Conservation (phyloP, 2,329 filamentous ascomycete species). For the Bipolaris bicolor region DNA sequence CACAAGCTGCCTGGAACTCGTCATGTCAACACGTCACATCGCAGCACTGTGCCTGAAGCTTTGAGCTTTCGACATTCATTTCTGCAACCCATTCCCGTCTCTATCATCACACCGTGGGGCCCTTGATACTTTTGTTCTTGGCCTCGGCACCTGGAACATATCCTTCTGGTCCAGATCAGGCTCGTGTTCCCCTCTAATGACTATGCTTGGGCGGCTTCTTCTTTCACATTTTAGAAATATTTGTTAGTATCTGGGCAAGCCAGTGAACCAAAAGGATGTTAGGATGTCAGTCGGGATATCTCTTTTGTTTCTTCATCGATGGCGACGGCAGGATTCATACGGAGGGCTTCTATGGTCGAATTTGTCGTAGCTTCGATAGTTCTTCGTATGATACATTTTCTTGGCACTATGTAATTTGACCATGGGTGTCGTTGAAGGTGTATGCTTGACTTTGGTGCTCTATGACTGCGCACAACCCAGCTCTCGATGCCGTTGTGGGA, state of each 20-base stretch:
- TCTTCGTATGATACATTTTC: slow-evolving; percentile 34
- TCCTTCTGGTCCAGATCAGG: slow-evolving; percentile 24
- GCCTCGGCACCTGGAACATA: slow-evolving; percentile 25
- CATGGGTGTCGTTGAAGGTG: background rate
- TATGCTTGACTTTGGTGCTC: background rate
- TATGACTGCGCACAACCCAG: background rate
- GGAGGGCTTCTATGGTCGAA: slow-evolving; percentile 29
- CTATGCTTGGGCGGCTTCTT: slow-evolving; percentile 22
- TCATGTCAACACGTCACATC: slow-evolving; percentile 20
- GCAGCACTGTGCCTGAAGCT: slow-evolving; percentile 6
- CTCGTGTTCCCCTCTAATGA: slow-evolving; percentile 17
- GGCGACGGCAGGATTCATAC: slow-evolving; percentile 30
- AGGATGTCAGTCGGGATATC: slow-evolving; percentile 32
- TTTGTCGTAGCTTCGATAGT: slow-evolving; percentile 37
- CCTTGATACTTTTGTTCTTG: slow-evolving; percentile 30
- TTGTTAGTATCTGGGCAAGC: slow-evolving; percentile 34
- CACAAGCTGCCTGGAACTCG: slow-evolving; percentile 21
- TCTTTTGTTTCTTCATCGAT: slow-evolving; percentile 33
- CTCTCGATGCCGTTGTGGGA: background rate
- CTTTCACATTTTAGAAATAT: slow-evolving; percentile 36
- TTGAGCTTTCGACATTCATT: slow-evolving; percentile 24
- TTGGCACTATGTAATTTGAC: slow-evolving; percentile 4
- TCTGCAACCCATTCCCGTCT: slow-evolving; percentile 15
- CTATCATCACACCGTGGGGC: slow-evolving; percentile 20
- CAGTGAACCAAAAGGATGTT: slow-evolving; percentile 26